These are phyloP conservation scores for Chrysosphaeria jannelii DNA, from an alignment of 2,329 filamentous ascomycete genomes.

Conservation along the genomic window DNA sequence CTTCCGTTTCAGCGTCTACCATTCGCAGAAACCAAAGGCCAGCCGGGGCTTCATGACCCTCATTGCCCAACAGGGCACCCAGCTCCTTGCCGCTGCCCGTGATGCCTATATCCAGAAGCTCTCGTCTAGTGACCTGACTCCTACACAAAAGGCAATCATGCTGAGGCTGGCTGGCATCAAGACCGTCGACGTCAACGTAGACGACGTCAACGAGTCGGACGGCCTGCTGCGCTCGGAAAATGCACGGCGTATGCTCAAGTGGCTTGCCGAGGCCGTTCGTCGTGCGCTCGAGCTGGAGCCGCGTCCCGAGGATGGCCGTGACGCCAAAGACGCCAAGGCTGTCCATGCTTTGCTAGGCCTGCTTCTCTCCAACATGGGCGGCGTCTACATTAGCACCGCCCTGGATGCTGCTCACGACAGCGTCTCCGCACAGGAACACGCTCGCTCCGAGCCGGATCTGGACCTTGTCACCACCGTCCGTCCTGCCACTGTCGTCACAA, in stretches of 20 bases:
- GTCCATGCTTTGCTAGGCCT: constrained; percentile 61
- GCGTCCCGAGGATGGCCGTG: too few relatives aligned
- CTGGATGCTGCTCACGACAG: constrained; percentile 42
- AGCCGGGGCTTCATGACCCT: constrained; percentile 82
- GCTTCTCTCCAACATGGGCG: constrained; percentile 62
- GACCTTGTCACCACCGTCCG: constrained; percentile 52
- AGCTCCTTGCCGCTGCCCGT: constrained; percentile 61
- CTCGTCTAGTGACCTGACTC: constrained; percentile 63
- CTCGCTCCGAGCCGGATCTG: constrained; percentile 66
- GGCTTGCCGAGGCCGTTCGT: constrained; percentile 84
- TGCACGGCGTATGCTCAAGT: constrained; percentile 93
- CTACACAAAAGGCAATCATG: constrained; percentile 73
- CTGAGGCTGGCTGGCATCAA: constrained; percentile 66
- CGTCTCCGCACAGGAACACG: constrained; percentile 44
- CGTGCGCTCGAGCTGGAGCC: constrained; percentile 74
- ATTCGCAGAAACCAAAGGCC: constrained; percentile 62
- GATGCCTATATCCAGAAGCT: constrained; percentile 76
- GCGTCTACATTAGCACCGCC: constrained; percentile 41
- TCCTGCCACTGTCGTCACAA: constrained; percentile 62
- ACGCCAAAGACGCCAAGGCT: constrained; percentile 76
- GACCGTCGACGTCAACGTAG: constrained; percentile 51
- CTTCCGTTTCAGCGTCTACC: constrained; percentile 93
- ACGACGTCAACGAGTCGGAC: constrained; percentile 75
- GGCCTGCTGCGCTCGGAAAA: constrained; percentile 55
- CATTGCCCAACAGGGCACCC: constrained; percentile 65